Conservation (phyloP, 2,329 filamentous ascomycete species). For the Microdochium bolleyi region DNA sequence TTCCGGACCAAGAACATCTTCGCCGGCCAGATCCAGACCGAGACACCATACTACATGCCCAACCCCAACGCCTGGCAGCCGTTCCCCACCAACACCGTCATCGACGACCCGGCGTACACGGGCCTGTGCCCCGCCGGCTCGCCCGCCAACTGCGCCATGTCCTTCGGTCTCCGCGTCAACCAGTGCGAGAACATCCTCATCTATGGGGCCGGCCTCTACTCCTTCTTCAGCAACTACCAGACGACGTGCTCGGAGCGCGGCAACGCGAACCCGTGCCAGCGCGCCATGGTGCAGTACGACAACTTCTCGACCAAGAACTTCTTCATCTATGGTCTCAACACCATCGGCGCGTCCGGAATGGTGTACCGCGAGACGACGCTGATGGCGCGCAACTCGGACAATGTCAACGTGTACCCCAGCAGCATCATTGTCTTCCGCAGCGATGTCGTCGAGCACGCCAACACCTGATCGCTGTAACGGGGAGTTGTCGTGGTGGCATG, state of each 20-base stretch:
- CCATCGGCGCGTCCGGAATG: conserved; percentile 32
- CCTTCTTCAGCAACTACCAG: conserved; percentile 59
- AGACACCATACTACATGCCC: conserved; percentile 66
- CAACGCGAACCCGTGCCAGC: conserved; percentile 10
- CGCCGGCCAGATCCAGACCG: conserved; percentile 59
- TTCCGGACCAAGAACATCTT: conserved; percentile 51
- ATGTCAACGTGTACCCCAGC: conserved; percentile 15
- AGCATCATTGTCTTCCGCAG: conserved; percentile 13
- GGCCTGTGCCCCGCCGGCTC: conserved; percentile 25
- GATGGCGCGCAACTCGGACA: conserved; percentile 12
- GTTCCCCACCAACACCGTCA: conserved; percentile 35
- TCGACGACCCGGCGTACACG: conserved; percentile 46
- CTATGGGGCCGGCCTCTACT: conserved; percentile 58
- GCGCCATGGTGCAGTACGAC: conserved; percentile 35
- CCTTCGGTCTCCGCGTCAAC: conserved; percentile 59
- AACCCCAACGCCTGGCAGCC: conserved; percentile 51
- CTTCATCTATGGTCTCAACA: conserved; percentile 35
- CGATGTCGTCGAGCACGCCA: neutral
- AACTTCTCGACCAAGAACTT: conserved; percentile 24
- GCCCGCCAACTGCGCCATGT: conserved; percentile 39
- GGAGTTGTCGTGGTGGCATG: too few species aligned
- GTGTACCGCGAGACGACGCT: conserved; percentile 17
- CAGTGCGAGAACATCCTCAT: conserved; percentile 45
- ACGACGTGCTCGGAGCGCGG: conserved; percentile 31
- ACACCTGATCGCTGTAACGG: too few species aligned